Evolutionary conservation across 225 moss, liverwort and hornwort genomes (phyloP).

Genomic region (Antitrichia curtipendula): DNA sequence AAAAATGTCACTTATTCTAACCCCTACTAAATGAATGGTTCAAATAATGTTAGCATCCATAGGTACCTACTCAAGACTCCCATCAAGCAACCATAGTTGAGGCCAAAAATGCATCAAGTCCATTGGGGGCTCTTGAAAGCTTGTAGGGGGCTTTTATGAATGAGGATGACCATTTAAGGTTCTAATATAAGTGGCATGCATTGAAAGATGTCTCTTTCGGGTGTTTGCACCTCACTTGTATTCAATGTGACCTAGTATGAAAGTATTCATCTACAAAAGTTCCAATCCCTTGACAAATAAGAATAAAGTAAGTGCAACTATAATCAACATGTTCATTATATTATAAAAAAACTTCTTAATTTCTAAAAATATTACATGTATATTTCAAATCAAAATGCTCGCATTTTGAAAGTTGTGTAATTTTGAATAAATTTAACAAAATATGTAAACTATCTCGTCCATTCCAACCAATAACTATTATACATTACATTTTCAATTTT

Average conservation of each 20-base stretch:
- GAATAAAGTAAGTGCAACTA: background rate
- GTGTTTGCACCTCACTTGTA: fast-evolving
- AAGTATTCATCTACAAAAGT: background rate
- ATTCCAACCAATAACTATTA: background rate
- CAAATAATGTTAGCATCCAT: background rate
- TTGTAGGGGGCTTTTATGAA: fast-evolving
- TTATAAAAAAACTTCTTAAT: background rate
- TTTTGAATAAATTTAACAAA: background rate
- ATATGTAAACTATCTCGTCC: no score
- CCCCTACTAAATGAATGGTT: background rate
- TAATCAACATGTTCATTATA: background rate
- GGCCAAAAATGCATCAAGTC: background rate
- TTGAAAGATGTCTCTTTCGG: background rate
- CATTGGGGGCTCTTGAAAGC: background rate
- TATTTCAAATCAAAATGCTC: background rate
- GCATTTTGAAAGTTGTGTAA: background rate
- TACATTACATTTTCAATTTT: background rate
- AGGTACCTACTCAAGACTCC: fast-evolving
- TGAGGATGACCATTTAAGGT: background rate
- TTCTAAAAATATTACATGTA: fast-evolving
- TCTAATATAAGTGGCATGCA: background rate
- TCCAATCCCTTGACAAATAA: background rate
- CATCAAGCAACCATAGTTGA: background rate
- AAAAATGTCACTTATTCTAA: background rate
- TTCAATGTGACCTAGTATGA: background rate